A percentile compares a stretch with the other conserved stretches of the same genome.
Conservation (phyloP, 345 rosid genomes). For the Diplotaxis tenuifolia region DNA sequence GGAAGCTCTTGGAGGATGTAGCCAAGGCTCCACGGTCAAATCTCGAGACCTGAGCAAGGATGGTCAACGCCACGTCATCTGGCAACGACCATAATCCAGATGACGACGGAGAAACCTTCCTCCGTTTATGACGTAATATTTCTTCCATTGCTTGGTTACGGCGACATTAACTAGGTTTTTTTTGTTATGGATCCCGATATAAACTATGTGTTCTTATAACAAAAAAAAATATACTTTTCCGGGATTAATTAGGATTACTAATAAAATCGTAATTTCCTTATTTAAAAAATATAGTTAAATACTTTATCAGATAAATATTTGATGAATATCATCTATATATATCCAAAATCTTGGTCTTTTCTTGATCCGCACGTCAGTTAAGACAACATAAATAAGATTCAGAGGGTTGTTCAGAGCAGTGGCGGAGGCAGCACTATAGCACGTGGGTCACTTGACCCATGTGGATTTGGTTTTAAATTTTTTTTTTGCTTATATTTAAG, state of each 20-base stretch:
- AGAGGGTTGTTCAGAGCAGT: too few relatives aligned
- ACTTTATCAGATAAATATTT: neutral
- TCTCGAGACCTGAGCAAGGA: neutral
- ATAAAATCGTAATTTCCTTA: neutral
- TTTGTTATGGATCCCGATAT: neutral
- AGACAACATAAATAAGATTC: neutral
- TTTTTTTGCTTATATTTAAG: too few relatives aligned
- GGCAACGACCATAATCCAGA: neutral
- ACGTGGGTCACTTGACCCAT: too few relatives aligned
- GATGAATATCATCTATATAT: neutral
- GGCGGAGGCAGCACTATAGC: too few relatives aligned
- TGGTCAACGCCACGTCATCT: neutral
- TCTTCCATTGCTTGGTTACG: neutral
- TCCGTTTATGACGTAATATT: neutral
- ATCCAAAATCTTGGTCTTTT: neutral
- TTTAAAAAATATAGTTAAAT: neutral
- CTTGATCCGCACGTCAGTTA: neutral
- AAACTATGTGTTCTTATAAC: neutral
- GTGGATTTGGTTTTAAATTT: too few relatives aligned
- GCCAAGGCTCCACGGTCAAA: neutral
- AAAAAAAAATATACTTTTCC: too few relatives aligned
- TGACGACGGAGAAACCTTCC: neutral
- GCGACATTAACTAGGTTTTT: neutral
- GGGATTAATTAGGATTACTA: neutral
- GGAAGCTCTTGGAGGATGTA: neutral